phyloP scores from a whole-genome alignment of 768 basidiomycete species.

The Steccherinum ochraceum region DNA sequence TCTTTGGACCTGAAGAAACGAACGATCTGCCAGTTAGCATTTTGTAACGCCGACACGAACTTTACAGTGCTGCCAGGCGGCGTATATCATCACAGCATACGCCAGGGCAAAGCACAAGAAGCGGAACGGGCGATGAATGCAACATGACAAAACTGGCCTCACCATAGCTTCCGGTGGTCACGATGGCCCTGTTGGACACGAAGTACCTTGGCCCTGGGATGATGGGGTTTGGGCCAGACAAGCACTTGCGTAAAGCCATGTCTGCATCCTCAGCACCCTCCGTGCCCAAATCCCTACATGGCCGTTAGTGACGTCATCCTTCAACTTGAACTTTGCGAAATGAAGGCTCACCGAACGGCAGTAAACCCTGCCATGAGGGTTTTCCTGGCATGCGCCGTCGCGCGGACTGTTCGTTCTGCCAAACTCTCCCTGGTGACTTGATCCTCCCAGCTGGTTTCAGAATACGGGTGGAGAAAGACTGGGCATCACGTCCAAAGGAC shows the following conservation, averaged over 20 bases:
- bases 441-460: constrained; percentile 55
- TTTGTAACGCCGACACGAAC: too few relatives aligned
- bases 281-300: constrained; percentile 67
- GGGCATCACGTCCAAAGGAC: neutral
- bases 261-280: constrained; percentile 63
- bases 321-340: neutral
- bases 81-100: too few relatives aligned
- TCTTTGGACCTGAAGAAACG: constrained; percentile 43
- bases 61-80: too few relatives aligned
- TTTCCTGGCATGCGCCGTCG: constrained; percentile 49
- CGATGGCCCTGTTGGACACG: constrained; percentile 52
- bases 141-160: constrained; percentile 5
- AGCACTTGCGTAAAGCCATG: constrained; percentile 47
- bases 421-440: constrained; percentile 54
- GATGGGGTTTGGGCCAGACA: constrained; percentile 39
- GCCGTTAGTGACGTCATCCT: neutral
- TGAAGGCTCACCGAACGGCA: constrained; percentile 40
- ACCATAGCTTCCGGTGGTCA: constrained; percentile 58
- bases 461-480: constrained; percentile 60
- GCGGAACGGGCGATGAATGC: too few relatives aligned
- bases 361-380: constrained; percentile 62
- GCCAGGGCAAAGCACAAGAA: too few relatives aligned
- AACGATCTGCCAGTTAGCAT: neutral
- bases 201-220: constrained; percentile 62
- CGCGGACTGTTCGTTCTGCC: constrained; percentile 54